Base-by-base conservation (phyloP, 257 asterid species). In the Gentiana dahurica region DNA sequence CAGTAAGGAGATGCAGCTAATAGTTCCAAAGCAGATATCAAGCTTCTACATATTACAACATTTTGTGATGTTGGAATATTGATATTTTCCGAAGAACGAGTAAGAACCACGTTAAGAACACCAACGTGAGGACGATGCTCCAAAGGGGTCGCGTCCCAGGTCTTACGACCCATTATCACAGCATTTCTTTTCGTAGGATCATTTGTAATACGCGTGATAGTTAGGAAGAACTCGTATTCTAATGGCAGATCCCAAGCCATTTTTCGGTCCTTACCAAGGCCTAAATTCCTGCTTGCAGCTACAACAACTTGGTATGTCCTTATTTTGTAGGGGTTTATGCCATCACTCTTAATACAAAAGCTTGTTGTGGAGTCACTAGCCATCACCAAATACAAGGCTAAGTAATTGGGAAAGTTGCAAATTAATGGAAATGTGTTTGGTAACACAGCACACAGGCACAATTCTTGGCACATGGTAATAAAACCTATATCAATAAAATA, bases 161-260 rank as follows among this genome's bases (percentile, higher is more conserved):
- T 87, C 77, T 81, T 87, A 70, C 92, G 79, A 43, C 95, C 94
- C 95, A 87, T 87, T 67, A 87, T 67, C 50, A 87, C 87, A 34
- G 94, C 95, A 74, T 87, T 87, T 68, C 60, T 84, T 73, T 77
- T 87, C 35, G 65, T 53, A 36, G 81, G 71, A 64, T 84, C 92
- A 1, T 64, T 65, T 44, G 95, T 87, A 36, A 64, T 67, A 60
- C 59, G 12, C 36, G 95, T 87, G 64, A 87, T 58, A 65, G 79
- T 85, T 73, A 75, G 81, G 80, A 87, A 87, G 61, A 77, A 76
- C 64, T 73, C 81, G 51, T 79, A 84, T 69, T 87, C 95, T 2
- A 86, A 76, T 4, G 95, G 92, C 71, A 87, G 64, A 68, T 55
- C 77, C 95, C 95, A 87, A 3, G 95, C 94, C 58, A 87, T 58